Evolutionary conservation across 768 basidiomycete species (phyloP), one percentile per base, ranked within the genome.

Genomic region (Suillus bovinus): DNA sequence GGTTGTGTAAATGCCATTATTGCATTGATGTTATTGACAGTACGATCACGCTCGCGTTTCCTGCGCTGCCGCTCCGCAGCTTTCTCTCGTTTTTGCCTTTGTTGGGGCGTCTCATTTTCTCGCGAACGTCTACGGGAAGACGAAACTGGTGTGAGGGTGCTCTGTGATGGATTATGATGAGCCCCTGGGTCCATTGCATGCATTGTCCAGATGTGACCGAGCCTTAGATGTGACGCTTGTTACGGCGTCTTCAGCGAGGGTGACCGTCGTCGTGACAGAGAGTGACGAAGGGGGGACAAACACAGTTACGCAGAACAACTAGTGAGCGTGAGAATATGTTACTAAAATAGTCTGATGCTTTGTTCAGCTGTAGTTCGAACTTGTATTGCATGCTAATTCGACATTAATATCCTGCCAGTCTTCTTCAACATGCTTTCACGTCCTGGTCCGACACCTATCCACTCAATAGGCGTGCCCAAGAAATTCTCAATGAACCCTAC

Each of bases 361-460:
- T 7, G 6, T 27, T 24, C 16, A 17, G 27, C 16, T 7, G 17
- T 10, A 33, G 20, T 24, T 47, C 2, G 44, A 22, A n/a, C 17
- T 8, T 60, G 27, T 42, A 41, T 39, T 34, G 27, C 29, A 55
- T 34, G 49, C 56, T 71, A 74, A 61, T 74, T 75, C 57, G 61
- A 68, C 64, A 65, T 20, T 20, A 27, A 33, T 22, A 24, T 27
- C 4, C 29, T 36, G 13, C 61, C 60, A 63, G 62, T 68, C 49
- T 73, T 76, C 57, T 63, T 67, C 54, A 88, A 66, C 90, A 95
- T 96, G 65, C 85, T 87, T 65, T 93, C 90, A 62, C 96, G 76
- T 20, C 81, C 91, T 17, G 96, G 93, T 0, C 96, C 96, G 22
- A 96, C 89, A 13, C 96, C 96, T 58, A 98, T 94, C 90, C 93